Conservation (phyloP, 495 filamentous ascomycete species). For the Clavariopsis aquatica region DNA sequence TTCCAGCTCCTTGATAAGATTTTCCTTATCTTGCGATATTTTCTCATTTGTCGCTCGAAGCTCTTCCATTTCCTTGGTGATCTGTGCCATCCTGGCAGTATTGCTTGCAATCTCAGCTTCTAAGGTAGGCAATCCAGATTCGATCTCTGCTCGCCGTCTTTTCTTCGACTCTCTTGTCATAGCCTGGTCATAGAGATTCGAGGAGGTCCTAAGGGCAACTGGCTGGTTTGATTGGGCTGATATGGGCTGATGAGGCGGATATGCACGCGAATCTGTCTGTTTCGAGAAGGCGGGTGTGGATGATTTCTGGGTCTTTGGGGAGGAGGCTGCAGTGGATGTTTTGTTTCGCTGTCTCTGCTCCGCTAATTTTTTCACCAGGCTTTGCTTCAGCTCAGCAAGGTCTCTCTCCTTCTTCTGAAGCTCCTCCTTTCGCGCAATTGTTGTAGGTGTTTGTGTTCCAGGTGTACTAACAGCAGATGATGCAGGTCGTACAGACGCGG, state of each 20-base stretch:
- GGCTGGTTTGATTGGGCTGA: neutral
- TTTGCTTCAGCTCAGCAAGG: constrained; percentile 55
- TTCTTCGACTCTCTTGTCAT: constrained; percentile 27
- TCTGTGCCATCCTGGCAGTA: constrained; percentile 51
- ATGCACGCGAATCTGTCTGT: neutral
- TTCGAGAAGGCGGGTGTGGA: neutral
- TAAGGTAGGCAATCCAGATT: constrained; percentile 26
- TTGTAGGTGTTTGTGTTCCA: constrained; percentile 41
- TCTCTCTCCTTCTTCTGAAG: constrained; percentile 65
- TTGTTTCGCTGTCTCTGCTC: constrained; percentile 49
- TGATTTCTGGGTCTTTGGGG: neutral
- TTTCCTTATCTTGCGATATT: constrained; percentile 45
- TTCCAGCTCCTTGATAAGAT: constrained; percentile 49
- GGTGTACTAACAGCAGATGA: constrained; percentile 45
- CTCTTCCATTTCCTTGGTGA: constrained; percentile 59
- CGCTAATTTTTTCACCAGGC: constrained; percentile 46
- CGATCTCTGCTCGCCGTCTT: constrained; percentile 31
- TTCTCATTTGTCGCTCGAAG: constrained; percentile 62
- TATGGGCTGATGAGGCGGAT: neutral
- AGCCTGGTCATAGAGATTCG: neutral
- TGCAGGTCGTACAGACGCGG: constrained; percentile 19
- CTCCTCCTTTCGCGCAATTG: constrained; percentile 53
- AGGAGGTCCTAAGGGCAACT: neutral
- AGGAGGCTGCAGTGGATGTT: constrained; percentile 7
- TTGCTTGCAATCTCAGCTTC: constrained; percentile 29